Evolutionary conservation across 2,329 filamentous ascomycete genomes (phyloP), one percentile per base, ranked within the genome.

Genomic region (Alternaria sp.): DNA sequence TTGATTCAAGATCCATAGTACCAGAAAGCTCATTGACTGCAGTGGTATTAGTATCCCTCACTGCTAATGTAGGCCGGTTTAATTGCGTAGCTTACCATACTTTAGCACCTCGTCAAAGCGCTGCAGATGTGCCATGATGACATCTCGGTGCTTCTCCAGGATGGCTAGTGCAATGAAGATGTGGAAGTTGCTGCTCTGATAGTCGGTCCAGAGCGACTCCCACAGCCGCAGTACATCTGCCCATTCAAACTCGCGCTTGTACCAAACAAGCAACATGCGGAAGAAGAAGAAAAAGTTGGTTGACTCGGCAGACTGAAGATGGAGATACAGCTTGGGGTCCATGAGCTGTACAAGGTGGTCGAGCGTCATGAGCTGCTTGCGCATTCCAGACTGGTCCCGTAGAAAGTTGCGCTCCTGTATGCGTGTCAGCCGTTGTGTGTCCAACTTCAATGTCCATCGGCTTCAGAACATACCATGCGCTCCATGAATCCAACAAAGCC

Each of bases 281-380:
- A 98, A 99, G 83, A 99, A 98, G 82, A 99, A 99, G 80, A 99
- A 99, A 79, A 99, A 99, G 77, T 99, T 99, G 24, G 95, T 99
- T 72, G 91, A 96, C 71, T 99, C 96, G 21, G 93, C 91, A 14
- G 86, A 88, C 76, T 96, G 88, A 0, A 99, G 86, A 70, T 99
- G 95, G 2, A 91, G 84, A 78, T 97, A 98, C 7, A 99, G 87
- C 74, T 93, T 91, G 0, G 96, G 95, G 67, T 99, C 95, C 88
- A 99, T 93, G 56, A 99, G 91, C 74, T 96, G 93, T 11, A 98
- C 93, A 0, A 99, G 88, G 65, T 99, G 93, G 73, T 99, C 93
- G 3, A 99, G 86, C 0, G 94, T 93, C 37, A 92, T 83, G 3
- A 99, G 88, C 77, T 99, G 96, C 23, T 89, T 86, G 28, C 95